Evolutionary conservation across 148 eudicot genomes (phyloP).

Genomic region (Dysphania ambrosioides): DNA sequence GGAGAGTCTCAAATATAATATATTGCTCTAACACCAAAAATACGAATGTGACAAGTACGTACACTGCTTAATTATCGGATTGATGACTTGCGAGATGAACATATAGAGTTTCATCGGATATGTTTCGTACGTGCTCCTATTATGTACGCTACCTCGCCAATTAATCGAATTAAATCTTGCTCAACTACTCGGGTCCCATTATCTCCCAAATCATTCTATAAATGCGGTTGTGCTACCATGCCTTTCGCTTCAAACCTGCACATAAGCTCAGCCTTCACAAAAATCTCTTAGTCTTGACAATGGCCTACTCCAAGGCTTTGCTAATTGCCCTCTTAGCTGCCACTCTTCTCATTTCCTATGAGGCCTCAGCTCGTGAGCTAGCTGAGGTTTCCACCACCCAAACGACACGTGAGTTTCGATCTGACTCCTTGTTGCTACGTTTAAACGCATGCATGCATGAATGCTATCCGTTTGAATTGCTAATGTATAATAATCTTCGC

Average conservation of each 20-base stretch:
- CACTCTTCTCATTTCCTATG: constrained; percentile 5
- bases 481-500: no score
- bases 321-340: background rate
- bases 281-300: background rate
- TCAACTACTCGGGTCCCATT: background rate
- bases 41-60: no score
- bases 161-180: no score
- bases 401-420: background rate
- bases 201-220: background rate
- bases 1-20: no score
- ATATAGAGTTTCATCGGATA: no score
- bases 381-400: background rate
- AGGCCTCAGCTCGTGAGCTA: constrained; percentile 14
- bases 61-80: no score
- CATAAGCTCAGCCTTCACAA: background rate
- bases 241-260: background rate
- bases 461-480: no score
- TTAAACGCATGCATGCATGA: no score
- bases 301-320: constrained; percentile 13
- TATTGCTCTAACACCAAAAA: no score
- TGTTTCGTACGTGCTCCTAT: no score
- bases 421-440: background rate
- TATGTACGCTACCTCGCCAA: background rate
- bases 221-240: background rate
- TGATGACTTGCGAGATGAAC: no score